These are phyloP conservation scores for Penicillium hesseltinei DNA, from an alignment of 2,329 filamentous ascomycete genomes.

Conservation along the genomic window DNA sequence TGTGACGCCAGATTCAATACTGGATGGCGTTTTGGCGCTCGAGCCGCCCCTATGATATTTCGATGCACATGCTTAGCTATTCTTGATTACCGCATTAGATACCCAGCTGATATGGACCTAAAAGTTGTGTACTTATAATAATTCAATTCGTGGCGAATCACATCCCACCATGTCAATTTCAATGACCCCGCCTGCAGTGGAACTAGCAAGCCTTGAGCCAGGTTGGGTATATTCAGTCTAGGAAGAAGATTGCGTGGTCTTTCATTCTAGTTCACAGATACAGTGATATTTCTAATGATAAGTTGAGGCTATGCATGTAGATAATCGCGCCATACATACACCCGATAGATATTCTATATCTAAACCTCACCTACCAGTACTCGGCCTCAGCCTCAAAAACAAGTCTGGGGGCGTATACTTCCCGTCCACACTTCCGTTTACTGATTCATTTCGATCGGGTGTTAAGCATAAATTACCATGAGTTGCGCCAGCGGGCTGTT, in stretches of 20 bases:
- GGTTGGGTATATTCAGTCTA: not conserved
- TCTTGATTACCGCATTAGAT: not conserved
- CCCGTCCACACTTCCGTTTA: slow-evolving; percentile 7
- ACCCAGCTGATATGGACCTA: not conserved
- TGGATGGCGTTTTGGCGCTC: slow-evolving; percentile 59
- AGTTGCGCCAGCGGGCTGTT: slow-evolving; percentile 13
- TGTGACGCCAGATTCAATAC: slow-evolving; percentile 54
- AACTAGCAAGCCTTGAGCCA: not conserved
- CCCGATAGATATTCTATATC: not conserved
- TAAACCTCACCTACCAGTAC: slow-evolving; percentile 4
- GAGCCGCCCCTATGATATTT: slow-evolving; percentile 54
- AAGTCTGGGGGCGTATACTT: slow-evolving; percentile 31
- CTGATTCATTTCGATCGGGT: not conserved
- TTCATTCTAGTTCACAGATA: not conserved
- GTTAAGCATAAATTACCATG: slow-evolving; percentile 18
- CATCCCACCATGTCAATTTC: not conserved
- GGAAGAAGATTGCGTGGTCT: not conserved
- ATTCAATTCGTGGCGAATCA: not conserved
- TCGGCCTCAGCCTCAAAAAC: slow-evolving; percentile 27
- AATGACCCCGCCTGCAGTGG: not conserved
- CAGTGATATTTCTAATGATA: not conserved
- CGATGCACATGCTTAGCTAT: not conserved
- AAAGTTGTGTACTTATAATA: not conserved
- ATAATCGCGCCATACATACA: not conserved
- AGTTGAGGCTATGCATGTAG: not conserved